Evolutionary conservation across 192 early-diverging fungal genomes (phyloP), one percentile per base, ranked within the genome.

Genomic region (Helicostylum pulchrum): DNA sequence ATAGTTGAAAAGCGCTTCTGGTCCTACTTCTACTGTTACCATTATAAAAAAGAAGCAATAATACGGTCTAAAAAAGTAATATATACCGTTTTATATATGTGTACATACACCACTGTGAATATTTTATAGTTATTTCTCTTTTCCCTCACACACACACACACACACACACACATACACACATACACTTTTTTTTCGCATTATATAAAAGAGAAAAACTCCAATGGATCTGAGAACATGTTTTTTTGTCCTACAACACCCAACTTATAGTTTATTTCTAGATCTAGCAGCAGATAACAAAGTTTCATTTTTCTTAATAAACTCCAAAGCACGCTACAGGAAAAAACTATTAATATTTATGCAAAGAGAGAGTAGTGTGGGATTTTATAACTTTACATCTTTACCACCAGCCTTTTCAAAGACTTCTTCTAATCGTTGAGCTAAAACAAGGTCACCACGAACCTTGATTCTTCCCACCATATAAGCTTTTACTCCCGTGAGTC

Each of bases 301-400:
- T 42, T 70, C 61, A 43, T 62, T 64, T 17, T 70, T 45, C 47
- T 70, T 70, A 26, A 70, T 47, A 23, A 70, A 70, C 20, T 70
- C 61, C 53, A 70, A 57, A 17, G 61, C 67, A 51, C 61, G 61
- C 61, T 62, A 50, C n/a, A 7, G 44, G 4, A 15, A 15, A 47
- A 42, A 19, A 39, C 19, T 44, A 61, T 46, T n/a, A 47, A 39
- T 39, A 39, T 4, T 5, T 39, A 39, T 10, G 36, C 11, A 26
- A 19, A 44, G 26, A 2, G 26, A 2, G n/a, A n/a, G n/a, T n/a
- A n/a, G n/a, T n/a, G 26, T 26, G 2, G 26, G 2, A 26, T 26
- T 34, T 15, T 39, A 43, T n/a, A n/a, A n/a, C 17, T 50, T 54
- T 68, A 70, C 67, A 3, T 70, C 61, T 64, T 48, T 56, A 36